phyloP scores from a whole-genome alignment of 495 filamentous ascomycete genomes.

The Talaromyces trachyspermus region DNA sequence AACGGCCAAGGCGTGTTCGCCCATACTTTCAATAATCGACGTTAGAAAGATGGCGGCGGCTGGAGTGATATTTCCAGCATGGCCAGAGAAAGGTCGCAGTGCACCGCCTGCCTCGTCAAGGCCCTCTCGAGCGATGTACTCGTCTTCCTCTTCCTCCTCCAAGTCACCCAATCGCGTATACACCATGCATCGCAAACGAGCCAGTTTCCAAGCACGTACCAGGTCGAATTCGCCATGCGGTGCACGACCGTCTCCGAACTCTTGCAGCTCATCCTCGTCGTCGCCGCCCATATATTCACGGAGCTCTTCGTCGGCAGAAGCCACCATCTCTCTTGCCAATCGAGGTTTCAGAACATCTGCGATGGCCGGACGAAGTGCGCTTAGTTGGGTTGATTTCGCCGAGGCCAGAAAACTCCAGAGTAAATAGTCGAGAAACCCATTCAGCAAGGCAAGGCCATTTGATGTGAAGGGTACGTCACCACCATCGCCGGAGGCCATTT shows the following conservation, averaged over 20 bases:
- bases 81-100: conserved; percentile 47
- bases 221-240: conserved; percentile 67
- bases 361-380: conserved; percentile 72
- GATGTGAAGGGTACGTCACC: conserved; percentile 52
- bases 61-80: conserved; percentile 71
- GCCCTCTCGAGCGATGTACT: conserved; percentile 65
- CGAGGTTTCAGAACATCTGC: conserved; percentile 81
- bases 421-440: conserved; percentile 89
- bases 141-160: conserved; percentile 95
- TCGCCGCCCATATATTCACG: conserved; percentile 75
- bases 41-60: conserved; percentile 94
- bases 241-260: conserved; percentile 45
- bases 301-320: conserved; percentile 84
- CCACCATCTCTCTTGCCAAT: conserved; percentile 80
- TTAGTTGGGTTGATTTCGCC: conserved; percentile 75
- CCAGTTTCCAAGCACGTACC: conserved; percentile 83
- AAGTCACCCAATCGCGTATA: conserved; percentile 94
- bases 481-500: conserved; percentile 56
- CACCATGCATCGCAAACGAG: conserved; percentile 91
- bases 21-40: conserved; percentile 87
- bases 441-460: conserved; percentile 61
- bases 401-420: conserved; percentile 78
- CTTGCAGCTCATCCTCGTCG: conserved; percentile 58
- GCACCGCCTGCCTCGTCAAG: conserved; percentile 43
- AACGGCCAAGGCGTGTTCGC: conserved; percentile 78